A percentile compares a stretch with the other conserved stretches of the same genome.
These are phyloP conservation scores for Falciphora oryzae DNA, from an alignment of 2,329 filamentous ascomycete genomes.

Conservation along the genomic window DNA sequence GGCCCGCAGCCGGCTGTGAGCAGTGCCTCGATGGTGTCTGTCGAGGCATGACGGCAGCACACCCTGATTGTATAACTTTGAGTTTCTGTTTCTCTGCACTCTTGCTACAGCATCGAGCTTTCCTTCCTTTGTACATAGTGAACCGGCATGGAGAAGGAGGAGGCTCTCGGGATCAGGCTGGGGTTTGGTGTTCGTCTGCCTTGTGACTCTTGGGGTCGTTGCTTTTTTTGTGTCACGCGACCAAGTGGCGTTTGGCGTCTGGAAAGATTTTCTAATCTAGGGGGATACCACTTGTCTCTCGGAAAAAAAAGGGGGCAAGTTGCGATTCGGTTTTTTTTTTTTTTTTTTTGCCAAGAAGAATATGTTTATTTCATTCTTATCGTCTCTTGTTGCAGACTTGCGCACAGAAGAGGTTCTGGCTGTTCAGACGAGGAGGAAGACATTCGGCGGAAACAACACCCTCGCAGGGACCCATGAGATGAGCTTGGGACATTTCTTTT, in stretches of 20 bases:
- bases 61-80: neutral
- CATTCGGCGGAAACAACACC: neutral
- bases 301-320: constrained; percentile 13
- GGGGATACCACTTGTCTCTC: neutral
- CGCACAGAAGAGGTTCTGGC: neutral
- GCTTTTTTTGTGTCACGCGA: constrained; percentile 16
- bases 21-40: constrained; percentile 7
- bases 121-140: constrained; percentile 9
- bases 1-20: constrained; percentile 3
- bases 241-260: constrained; percentile 19
- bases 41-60: constrained; percentile 3
- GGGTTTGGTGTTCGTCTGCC: constrained; percentile 13
- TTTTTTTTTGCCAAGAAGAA: neutral
- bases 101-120: constrained; percentile 10
- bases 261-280: constrained; percentile 12
- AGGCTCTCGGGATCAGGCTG: neutral
- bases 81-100: constrained; percentile 10
- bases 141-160: neutral
- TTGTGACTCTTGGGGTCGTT: constrained; percentile 9
- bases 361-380: neutral
- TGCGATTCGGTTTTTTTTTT: constrained; percentile 1
- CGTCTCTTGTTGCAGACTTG: neutral
- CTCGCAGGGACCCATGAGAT: neutral
- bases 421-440: neutral
- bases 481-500: neutral